A percentile compares a stretch with the other conserved stretches of the same genome.
Conservation (phyloP, 2,329 filamentous ascomycete species). For the Ascocoryne sarcoides region DNA sequence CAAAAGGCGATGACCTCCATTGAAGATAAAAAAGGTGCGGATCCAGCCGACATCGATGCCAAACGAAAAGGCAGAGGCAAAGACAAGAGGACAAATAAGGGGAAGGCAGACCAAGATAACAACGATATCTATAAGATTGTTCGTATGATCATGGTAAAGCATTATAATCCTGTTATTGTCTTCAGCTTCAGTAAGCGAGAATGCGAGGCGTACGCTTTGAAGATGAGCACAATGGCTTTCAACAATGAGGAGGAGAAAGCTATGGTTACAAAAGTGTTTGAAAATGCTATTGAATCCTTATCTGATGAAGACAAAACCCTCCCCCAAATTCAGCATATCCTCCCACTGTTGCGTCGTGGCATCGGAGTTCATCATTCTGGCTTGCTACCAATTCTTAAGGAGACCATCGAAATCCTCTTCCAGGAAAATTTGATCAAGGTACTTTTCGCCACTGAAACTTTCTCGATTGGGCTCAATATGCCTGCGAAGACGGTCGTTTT, state of each 20-base stretch:
- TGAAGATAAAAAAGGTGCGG: slow-evolving; percentile 77
- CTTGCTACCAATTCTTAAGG: slow-evolving; percentile 88
- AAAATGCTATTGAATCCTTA: slow-evolving; percentile 83
- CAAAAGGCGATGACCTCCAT: slow-evolving; percentile 90
- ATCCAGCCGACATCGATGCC: slow-evolving; percentile 69
- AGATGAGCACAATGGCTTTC: slow-evolving; percentile 81
- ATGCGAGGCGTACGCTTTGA: slow-evolving; percentile 81
- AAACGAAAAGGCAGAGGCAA: slow-evolving; percentile 82
- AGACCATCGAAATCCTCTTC: slow-evolving; percentile 98
- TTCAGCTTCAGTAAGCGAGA: slow-evolving; percentile 99
- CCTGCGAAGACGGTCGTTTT: slow-evolving; percentile 99
- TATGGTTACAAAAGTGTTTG: slow-evolving; percentile 90
- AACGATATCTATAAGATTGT: slow-evolving; percentile 96
- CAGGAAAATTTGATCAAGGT: slow-evolving; percentile 98
- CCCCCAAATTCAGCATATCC: slow-evolving; percentile 82
- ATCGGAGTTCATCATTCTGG: slow-evolving; percentile 98
- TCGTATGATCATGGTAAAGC: slow-evolving; percentile 97
- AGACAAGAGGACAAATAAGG: slow-evolving; percentile 86
- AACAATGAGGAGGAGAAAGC: slow-evolving; percentile 94
- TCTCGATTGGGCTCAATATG: slow-evolving; percentile 98
- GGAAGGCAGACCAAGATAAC: slow-evolving; percentile 56
- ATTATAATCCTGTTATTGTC: slow-evolving; percentile 95
- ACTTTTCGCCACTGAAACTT: slow-evolving; percentile 94
- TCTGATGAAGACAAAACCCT: slow-evolving; percentile 85
- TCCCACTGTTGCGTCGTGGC: slow-evolving; percentile 80